These are phyloP conservation scores for Mycena latifolia DNA, from an alignment of 768 basidiomycete genomes.

Conservation along the genomic window DNA sequence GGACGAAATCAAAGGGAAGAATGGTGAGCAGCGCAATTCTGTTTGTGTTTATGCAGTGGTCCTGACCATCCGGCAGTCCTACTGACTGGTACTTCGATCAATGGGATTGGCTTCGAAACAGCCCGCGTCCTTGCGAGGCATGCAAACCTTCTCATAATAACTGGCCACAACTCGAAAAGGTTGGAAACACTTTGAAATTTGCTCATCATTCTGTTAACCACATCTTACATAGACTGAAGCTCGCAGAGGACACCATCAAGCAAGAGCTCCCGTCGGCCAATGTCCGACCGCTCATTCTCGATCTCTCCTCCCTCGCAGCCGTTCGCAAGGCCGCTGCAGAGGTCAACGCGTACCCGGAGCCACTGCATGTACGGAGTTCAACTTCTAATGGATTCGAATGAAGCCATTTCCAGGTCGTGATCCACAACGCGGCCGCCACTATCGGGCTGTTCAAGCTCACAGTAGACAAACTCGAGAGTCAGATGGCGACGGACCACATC, in stretches of 20 bases:
- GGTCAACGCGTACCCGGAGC: slow-evolving; percentile 15
- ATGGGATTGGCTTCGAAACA: slow-evolving; percentile 20
- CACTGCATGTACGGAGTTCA: slow-evolving; percentile 1
- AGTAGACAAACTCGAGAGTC: too few species aligned
- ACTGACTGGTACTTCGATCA: slow-evolving; percentile 20
- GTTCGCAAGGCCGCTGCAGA: slow-evolving; percentile 7
- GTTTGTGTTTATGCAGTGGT: too few species aligned
- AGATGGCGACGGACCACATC: too few species aligned
- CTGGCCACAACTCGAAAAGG: slow-evolving; percentile 18
- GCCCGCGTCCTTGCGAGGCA: slow-evolving; percentile 20
- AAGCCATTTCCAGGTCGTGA: too few species aligned
- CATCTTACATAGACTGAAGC: neutral
- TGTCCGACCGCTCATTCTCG: slow-evolving; percentile 1
- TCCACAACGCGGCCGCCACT: too few species aligned
- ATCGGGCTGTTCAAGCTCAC: too few species aligned
- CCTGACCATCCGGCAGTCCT: neutral
- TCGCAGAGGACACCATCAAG: slow-evolving; percentile 3
- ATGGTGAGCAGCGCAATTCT: neutral
- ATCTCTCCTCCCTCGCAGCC: slow-evolving; percentile 12
- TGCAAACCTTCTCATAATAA: slow-evolving; percentile 14
- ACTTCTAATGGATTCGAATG: too few species aligned
- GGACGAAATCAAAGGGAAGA: slow-evolving; percentile 3
- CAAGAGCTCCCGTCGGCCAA: slow-evolving; percentile 5
- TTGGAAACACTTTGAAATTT: neutral
- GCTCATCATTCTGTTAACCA: neutral